A percentile compares a stretch with the other conserved stretches of the same genome.
Conservation (phyloP, 2,329 filamentous ascomycete species). For the Alternaria triticina region DNA sequence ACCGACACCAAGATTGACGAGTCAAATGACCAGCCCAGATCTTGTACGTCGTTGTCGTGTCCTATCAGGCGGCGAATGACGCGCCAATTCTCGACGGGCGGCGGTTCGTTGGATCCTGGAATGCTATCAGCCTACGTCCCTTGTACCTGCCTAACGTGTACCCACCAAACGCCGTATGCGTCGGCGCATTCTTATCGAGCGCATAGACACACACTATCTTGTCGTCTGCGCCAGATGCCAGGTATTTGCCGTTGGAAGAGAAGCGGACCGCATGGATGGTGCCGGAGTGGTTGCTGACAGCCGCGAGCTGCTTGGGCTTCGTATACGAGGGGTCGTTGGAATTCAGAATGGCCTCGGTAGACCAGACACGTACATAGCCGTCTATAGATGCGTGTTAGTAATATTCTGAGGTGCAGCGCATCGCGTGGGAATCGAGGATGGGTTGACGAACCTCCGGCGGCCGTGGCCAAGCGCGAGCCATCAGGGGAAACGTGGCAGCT, state of each 20-base stretch:
- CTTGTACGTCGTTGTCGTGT: conserved; percentile 98
- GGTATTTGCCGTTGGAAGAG: conserved; percentile 91
- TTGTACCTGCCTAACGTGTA: conserved; percentile 9
- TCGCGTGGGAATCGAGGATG: conserved; percentile 21
- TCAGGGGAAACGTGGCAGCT: conserved; percentile 97
- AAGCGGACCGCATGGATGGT: conserved; percentile 98
- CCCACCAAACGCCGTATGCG: conserved; percentile 79
- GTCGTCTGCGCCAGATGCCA: conserved; percentile 96
- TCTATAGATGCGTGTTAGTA: conserved; percentile 60
- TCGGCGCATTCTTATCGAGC: conserved; percentile 80
- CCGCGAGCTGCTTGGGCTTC: conserved; percentile 90
- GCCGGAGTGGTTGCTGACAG: conserved; percentile 97
- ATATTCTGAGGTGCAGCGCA: conserved; percentile 18
- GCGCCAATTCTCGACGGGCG: conserved; percentile 97
- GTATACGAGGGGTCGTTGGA: conserved; percentile 73
- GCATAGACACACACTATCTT: conserved; percentile 98
- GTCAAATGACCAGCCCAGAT: conserved; percentile 95
- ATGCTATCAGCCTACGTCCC: conserved; percentile 17
- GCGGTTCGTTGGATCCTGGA: conserved; percentile 80
- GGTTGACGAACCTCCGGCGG: conserved; percentile 76
- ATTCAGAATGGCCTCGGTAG: conserved; percentile 89
- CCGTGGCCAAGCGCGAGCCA: conserved; percentile 88
- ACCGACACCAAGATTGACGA: conserved; percentile 96
- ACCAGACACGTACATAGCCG: conserved; percentile 97
- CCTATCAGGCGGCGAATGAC: conserved; percentile 91